These are phyloP conservation scores for Oryza meridionalis DNA, from an alignment of 176 grass and related monocot species.

Conservation along the genomic window DNA sequence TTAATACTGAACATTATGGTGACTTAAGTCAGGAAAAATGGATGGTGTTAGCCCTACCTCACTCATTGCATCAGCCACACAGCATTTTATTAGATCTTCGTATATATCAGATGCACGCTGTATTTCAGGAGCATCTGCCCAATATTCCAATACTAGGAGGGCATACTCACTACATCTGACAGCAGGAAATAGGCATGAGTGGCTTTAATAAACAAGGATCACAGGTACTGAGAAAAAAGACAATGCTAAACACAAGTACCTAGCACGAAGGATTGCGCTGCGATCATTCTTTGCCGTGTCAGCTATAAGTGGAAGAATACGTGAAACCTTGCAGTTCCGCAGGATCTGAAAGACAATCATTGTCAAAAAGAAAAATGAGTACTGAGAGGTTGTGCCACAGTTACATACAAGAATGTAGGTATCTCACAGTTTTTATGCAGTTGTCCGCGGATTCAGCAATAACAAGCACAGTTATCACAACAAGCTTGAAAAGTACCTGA, in stretches of 20 bases:
- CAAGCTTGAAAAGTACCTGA: constrained; percentile 90
- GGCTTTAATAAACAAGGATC: constrained; percentile 15
- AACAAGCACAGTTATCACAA: constrained; percentile 94
- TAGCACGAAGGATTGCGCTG: constrained; percentile 74
- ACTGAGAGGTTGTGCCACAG: constrained; percentile 18
- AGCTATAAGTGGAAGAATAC: constrained; percentile 67
- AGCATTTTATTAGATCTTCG: constrained; percentile 86
- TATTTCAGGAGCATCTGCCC: constrained; percentile 95
- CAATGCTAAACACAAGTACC: constrained; percentile 50
- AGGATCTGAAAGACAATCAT: constrained; percentile 61
- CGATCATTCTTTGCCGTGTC: constrained; percentile 74
- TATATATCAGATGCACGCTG: constrained; percentile 82
- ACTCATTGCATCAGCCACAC: constrained; percentile 88
- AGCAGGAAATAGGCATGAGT: constrained; percentile 41
- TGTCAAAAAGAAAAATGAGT: constrained; percentile 39
- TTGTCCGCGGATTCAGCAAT: constrained; percentile 91
- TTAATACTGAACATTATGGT: constrained; percentile 12
- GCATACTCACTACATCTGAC: constrained; percentile 91
- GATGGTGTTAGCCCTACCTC: constrained; percentile 59
- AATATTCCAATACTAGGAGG: constrained; percentile 83
- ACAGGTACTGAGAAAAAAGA: constrained; percentile 12
- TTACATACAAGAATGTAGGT: constrained; percentile 32
- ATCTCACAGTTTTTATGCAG: constrained; percentile 92
- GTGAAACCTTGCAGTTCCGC: constrained; percentile 82
- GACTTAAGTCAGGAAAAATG: constrained; percentile 22